Evolutionary conservation across 192 early-diverging fungal genomes (phyloP).

Genomic region (Jimgerdemannia flammicorona): DNA sequence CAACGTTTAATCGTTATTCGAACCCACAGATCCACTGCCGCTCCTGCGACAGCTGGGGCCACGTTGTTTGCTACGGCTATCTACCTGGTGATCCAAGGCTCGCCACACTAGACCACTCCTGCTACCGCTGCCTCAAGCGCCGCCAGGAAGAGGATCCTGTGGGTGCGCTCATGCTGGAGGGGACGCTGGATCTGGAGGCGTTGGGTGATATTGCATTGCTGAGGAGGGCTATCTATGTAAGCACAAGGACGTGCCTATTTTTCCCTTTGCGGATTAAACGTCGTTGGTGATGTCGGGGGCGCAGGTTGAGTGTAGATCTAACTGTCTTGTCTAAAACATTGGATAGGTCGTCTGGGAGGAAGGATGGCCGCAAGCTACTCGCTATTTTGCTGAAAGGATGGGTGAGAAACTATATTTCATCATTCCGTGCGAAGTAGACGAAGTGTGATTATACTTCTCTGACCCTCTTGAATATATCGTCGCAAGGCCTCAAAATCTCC

Average conservation of each 20-base stretch:
- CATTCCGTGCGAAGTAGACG: too few species aligned
- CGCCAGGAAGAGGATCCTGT: neutral
- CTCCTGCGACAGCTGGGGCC: constrained; percentile 32
- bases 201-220: neutral
- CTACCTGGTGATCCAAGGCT: constrained; percentile 20
- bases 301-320: neutral
- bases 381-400: neutral
- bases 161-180: neutral
- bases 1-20: too few species aligned
- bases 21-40: constrained; percentile 23
- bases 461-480: neutral
- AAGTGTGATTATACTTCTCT: neutral
- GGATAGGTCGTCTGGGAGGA: constrained; percentile 2
- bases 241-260: neutral
- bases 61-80: constrained; percentile 40
- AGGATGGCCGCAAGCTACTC: neutral
- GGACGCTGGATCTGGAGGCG: neutral
- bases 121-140: constrained; percentile 32
- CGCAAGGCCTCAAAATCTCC: neutral
- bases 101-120: constrained; percentile 15
- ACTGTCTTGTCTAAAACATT: neutral
- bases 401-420: neutral
- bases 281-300: too few species aligned
- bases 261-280: neutral
- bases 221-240: neutral